These are phyloP conservation scores for Auxenochlorella pyrenoidosa DNA, from an alignment of 139 green algal species.

Conservation along the genomic window DNA sequence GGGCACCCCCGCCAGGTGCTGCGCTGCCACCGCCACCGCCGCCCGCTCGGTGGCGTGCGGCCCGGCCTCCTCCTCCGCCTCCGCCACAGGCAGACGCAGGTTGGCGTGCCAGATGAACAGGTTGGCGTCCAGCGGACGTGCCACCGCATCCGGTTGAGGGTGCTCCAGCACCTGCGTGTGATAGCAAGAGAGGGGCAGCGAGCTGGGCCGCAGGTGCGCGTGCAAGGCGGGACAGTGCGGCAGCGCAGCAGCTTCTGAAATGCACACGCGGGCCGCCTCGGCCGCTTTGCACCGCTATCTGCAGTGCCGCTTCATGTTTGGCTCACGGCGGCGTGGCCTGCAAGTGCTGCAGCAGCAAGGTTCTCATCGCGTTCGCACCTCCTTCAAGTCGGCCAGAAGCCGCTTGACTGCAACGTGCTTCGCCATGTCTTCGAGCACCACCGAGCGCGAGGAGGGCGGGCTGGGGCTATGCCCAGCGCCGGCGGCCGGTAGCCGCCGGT, in stretches of 20 bases:
- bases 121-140: conserved; percentile 7
- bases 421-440: not conserved
- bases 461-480: not conserved
- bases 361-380: not conserved
- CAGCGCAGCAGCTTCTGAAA: not conserved
- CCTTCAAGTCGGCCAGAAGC: conserved; percentile 16
- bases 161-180: conserved; percentile 11
- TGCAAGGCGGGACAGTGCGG: too few species aligned
- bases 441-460: not conserved
- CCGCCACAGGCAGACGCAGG: not conserved
- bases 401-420: conserved; percentile 7
- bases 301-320: too few species aligned
- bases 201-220: not conserved
- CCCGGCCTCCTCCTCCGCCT: not conserved
- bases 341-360: not conserved
- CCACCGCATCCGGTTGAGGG: not conserved
- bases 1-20: not conserved
- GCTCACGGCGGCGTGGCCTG: not conserved
- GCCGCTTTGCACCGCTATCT: not conserved
- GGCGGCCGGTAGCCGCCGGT: not conserved
- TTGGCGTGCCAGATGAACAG: conserved; percentile 23
- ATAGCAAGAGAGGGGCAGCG: not conserved
- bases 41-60: not conserved
- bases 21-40: not conserved
- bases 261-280: not conserved